Base-by-base conservation (phyloP, 371 early-diverging fungal species). In the Mucor velutinosus region DNA sequence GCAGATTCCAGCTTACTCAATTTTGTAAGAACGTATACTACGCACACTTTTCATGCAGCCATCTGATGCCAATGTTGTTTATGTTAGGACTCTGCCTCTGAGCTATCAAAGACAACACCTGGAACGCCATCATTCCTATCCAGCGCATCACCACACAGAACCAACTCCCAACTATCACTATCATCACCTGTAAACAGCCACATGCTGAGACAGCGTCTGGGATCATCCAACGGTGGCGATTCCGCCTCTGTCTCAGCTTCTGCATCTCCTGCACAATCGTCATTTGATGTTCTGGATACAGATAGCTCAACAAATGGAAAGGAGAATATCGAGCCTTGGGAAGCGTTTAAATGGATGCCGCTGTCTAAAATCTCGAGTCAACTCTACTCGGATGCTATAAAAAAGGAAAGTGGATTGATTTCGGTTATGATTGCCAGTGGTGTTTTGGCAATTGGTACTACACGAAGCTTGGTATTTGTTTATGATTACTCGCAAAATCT, bases 291-390 rank as follows among this genome's bases (percentile, higher is more conserved):
- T 14, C 14, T 74, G 30, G 53, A 53, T 25, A 53, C 53, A 4
- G 53, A 53, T 53, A 53, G 14, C 11, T 53, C 53, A 23, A 37
- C 60, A 19, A 4, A 30, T 19, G 37, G 58, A 67, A 47, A 61
- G 41, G 47, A 56, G 7, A 39, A 47, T 10, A 43, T 77, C 3
- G 85, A 86, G 59, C 83, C 88, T 19, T 86, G 86, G 84, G 91
- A 93, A 65, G 86, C 91, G 23, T 89, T 94, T 57, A 77, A 85
- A 68, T 94, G 93, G 94, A 89, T 90, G 3, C 86, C 87, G 1
- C 73, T 94, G 23, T 67, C 79, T 4, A 87, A 85, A 64, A 79
- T 94, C 19, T 89, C 92, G 7, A 85, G 89, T 37, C 87, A 89
- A 23, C 70, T 93, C 6, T 87, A 87, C 59, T 87, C 91, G 1